Evolutionary conservation across 345 rosid species (phyloP).

Genomic region (Eucalyptus pauciflora): DNA sequence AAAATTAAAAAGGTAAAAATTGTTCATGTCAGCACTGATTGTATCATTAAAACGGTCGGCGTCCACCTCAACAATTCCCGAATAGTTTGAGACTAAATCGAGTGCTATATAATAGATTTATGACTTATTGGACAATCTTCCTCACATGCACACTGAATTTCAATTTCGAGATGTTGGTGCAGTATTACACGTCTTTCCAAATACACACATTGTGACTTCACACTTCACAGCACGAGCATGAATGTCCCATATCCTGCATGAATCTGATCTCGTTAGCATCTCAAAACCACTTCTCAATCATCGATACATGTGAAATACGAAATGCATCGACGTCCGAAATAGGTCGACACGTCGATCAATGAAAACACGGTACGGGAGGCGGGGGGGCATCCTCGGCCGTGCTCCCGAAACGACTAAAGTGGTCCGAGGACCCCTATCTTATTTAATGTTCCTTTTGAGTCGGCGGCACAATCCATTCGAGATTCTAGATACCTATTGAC

Average conservation of each 20-base stretch:
- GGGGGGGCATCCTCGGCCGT: background rate
- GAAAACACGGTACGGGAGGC: background rate
- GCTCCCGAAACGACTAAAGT: background rate
- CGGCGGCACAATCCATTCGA: background rate
- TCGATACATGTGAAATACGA: background rate
- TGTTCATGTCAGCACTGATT: accelerated
- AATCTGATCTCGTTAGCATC: background rate
- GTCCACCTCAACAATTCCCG: background rate
- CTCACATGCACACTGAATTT: background rate
- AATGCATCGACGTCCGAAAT: background rate
- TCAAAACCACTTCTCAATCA: background rate
- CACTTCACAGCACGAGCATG: background rate
- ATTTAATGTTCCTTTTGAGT: background rate
- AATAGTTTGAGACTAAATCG: background rate
- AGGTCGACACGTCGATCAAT: background rate
- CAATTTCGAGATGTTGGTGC: background rate
- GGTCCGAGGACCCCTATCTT: background rate
- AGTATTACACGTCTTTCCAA: background rate
- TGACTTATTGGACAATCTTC: background rate
- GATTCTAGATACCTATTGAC: background rate
- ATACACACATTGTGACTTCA: background rate
- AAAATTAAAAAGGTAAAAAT: too few relatives aligned
- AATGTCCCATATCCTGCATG: background rate
- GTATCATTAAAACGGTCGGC: accelerated
- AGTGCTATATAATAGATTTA: background rate